Base-by-base conservation (phyloP, 257 asterid species). In the Rehmannia glutinosa region DNA sequence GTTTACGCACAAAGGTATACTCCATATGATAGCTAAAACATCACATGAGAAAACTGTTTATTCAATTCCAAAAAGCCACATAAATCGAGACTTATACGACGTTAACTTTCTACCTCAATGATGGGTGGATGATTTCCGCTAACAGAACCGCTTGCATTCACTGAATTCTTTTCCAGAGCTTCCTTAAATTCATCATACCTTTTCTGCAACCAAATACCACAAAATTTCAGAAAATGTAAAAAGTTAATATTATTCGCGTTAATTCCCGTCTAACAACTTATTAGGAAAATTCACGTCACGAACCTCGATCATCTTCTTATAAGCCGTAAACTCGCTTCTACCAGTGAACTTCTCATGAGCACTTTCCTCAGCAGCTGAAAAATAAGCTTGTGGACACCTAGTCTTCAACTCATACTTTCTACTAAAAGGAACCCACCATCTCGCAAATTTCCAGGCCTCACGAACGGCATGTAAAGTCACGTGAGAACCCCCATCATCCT, bases 401-500 rank as follows among this genome's bases (percentile, higher is more conserved):
- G 3, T 50, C 27, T 66, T 47, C 46, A 85, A 28, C 13, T 39
- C 66, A 63, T 63, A 85, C 50, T 80, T 78, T 51, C 76, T 69
- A 49, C 87, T 70, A 28, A 77, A 85, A 1, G 84, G 84, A 19
- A 83, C 27, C 92, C 92, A 85, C 5, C 8, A 38, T 32, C 64
- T 39, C 0, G 81, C 73, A 68, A 85, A 83, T 39, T 54, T 72
- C 82, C 89, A 71, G 6, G 80, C 73, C 49, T 78, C 89, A 12
- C 52, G 49, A 12, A 81, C 25, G 19, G 89, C 87, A 4, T 36
- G 24, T 45, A 78, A 23, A 19, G 83, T 83, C 27, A 77, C 74
- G 17, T 24, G 50, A 16, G 85, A 74, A 6, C 87, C 82, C 1
- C 85, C 89, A 36, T 85, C 92, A 17, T 85, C 89, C 5, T 81